Evolutionary conservation across 257 asterid genomes (phyloP).

Genomic region (Ocimum tenuiflorum): DNA sequence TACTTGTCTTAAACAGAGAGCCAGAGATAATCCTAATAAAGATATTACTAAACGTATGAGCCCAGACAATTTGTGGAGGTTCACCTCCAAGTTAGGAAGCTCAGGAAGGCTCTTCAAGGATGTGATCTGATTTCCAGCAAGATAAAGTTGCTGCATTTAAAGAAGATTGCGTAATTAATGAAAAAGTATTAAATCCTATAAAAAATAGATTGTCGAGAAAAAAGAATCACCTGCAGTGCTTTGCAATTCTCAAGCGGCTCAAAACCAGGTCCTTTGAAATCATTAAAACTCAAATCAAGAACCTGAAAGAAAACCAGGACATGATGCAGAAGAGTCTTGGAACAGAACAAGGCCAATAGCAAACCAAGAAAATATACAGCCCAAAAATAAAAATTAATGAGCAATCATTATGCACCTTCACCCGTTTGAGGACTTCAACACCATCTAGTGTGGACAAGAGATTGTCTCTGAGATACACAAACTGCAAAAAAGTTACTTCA

Average conservation of each 20-base stretch:
- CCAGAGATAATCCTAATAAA: constrained; percentile 7
- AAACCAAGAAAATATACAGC: constrained; percentile 11
- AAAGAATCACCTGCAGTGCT: constrained; percentile 70
- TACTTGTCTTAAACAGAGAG: background rate
- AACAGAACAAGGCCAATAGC: constrained; percentile 3
- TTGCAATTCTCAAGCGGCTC: constrained; percentile 93
- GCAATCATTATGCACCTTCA: constrained; percentile 59
- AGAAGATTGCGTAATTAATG: constrained; percentile 12
- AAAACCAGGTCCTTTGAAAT: constrained; percentile 97
- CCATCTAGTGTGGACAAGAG: constrained; percentile 89
- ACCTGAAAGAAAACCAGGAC: constrained; percentile 48
- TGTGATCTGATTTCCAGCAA: constrained; percentile 95
- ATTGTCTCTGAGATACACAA: constrained; percentile 97
- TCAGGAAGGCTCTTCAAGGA: constrained; percentile 94
- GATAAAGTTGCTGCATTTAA: constrained; percentile 86
- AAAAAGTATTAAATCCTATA: background rate
- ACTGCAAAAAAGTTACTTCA: constrained; percentile 44
- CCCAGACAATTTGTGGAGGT: constrained; percentile 16
- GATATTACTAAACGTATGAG: constrained; percentile 5
- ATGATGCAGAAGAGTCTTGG: constrained; percentile 7
- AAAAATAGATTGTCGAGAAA: constrained; percentile 7
- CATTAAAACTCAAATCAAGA: constrained; percentile 97
- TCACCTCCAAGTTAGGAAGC: constrained; percentile 98
- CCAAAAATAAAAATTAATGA: constrained; percentile 2
- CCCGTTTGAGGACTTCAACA: constrained; percentile 72